Conservation (phyloP, 2,329 filamentous ascomycete species). For the Bimuria novae-zelandiae region DNA sequence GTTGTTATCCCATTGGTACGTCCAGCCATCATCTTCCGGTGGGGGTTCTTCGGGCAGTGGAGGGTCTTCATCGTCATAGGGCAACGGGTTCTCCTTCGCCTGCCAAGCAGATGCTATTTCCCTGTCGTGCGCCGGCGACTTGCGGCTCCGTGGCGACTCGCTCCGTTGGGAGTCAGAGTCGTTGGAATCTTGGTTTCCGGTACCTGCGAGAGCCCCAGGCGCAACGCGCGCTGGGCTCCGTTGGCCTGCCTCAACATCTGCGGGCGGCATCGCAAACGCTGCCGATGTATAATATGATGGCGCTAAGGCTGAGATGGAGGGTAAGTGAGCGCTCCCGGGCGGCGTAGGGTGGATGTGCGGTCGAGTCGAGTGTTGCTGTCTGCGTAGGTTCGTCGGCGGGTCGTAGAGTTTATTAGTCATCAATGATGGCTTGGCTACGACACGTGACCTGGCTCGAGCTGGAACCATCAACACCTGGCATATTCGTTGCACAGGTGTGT, state of each 20-base stretch:
- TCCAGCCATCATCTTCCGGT: constrained; percentile 72
- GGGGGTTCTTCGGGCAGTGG: constrained; percentile 57
- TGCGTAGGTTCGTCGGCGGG: too few relatives aligned
- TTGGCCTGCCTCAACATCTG: constrained; percentile 13
- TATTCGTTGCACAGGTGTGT: too few relatives aligned
- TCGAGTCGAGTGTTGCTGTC: too few relatives aligned
- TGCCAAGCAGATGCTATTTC: constrained; percentile 13
- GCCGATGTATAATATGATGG: constrained; percentile 15
- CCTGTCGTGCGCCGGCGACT: constrained; percentile 5
- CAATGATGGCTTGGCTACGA: too few relatives aligned
- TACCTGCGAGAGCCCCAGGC: neutral
- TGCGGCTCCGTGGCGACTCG: neutral
- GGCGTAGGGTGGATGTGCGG: neutral
- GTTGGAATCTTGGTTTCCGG: neutral
- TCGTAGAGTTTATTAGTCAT: too few relatives aligned
- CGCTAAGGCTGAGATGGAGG: constrained; percentile 24
- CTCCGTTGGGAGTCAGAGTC: constrained; percentile 5
- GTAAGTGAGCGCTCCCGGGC: too few relatives aligned
- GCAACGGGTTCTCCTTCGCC: constrained; percentile 26
- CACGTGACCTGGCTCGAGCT: too few relatives aligned
- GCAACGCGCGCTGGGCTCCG: constrained; percentile 15
- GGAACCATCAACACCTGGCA: too few relatives aligned
- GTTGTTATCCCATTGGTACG: constrained; percentile 73
- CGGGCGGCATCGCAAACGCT: constrained; percentile 21
- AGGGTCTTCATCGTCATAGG: constrained; percentile 36